Base-by-base conservation (phyloP, 306 rosid species). In the Vigna trinervia region DNA sequence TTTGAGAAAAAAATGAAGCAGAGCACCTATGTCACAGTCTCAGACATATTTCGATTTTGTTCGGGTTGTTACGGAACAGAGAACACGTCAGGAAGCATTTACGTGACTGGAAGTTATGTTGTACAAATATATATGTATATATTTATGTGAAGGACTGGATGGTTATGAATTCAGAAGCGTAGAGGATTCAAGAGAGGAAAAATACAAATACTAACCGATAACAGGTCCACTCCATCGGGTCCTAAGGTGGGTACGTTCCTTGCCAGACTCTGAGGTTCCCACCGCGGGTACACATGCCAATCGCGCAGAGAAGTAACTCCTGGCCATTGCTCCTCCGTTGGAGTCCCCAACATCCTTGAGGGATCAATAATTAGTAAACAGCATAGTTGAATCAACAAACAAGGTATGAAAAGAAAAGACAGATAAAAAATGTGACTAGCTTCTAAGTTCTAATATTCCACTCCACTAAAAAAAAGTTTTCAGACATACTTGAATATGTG, bases 231-330 rank as follows among this genome's bases (percentile, higher is more conserved):
- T 13, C 97, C 99, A 1, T 92, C 97, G 17, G 94, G 69, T 78
- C 87, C 89, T 62, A 95, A 71, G 20, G 92, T 14, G 9, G 99
- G 97, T 73, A 95, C 97, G 26, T 90, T 85, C 51, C 93, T 88
- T 15, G 91, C 85, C 85, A 95, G 86, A 70, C 65, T 86, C 78
- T 95, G 84, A 46, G 81, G 83, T 76, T 92, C 91, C 99, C 99
- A 92, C 12, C 76, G 87, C 3, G 97, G 99, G 83, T 92, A 95
- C 60, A 85, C 91, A 81, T 95, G 97, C 99, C 97, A 95, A 66
- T 95, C 98, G 69, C 96, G 85, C 73, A 95, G 74, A 60, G 92
- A 72, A 78, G 87, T 81, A 81, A 95, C 98, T 51, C 98, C 97
- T 0, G 96, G 91, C 98, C 98, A 95, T 53, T 87, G 82, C 73